A percentile compares a stretch with the other conserved stretches of the same genome.
Conservation (phyloP, 1,139 yeast species). For the Saccharomyces hybrid region DNA sequence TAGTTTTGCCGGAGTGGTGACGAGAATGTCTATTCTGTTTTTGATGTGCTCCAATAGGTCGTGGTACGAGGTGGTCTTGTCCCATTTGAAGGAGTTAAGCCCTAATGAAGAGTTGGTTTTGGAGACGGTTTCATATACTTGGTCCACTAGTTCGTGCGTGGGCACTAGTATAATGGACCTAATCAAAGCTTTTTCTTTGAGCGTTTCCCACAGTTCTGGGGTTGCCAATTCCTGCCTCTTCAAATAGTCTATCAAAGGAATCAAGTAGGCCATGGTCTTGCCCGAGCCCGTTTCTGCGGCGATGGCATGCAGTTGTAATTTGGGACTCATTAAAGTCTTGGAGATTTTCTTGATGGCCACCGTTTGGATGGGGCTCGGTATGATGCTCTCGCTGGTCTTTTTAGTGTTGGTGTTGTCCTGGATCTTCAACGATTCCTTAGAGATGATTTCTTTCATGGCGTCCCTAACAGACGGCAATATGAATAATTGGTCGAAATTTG, state of each 20-base stretch:
- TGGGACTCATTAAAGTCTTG: slow-evolving; percentile 33
- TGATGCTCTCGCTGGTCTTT: slow-evolving; percentile 24
- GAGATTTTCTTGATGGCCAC: slow-evolving; percentile 48
- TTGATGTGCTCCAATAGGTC: slow-evolving; percentile 45
- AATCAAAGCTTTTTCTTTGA: slow-evolving; percentile 40
- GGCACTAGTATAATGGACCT: slow-evolving; percentile 75
- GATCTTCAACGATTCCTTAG: slow-evolving; percentile 34
- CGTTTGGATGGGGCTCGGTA: slow-evolving; percentile 60
- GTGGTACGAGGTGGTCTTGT: slow-evolving; percentile 41
- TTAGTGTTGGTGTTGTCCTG: slow-evolving; percentile 9
- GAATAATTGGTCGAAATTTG: slow-evolving; percentile 55
- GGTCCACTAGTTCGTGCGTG: slow-evolving; percentile 81
- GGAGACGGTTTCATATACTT: slow-evolving; percentile 52
- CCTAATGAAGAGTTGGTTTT: slow-evolving; percentile 38
- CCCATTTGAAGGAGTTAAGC: slow-evolving; percentile 54
- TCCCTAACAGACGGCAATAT: slow-evolving; percentile 61
- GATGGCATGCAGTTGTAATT: slow-evolving; percentile 59
- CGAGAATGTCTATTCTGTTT: slow-evolving; percentile 61
- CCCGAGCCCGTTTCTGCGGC: slow-evolving; percentile 98
- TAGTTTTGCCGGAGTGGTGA: slow-evolving; percentile 77
- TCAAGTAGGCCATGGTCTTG: slow-evolving; percentile 85
- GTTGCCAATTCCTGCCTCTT: slow-evolving; percentile 45
- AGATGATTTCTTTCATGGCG: slow-evolving; percentile 55
- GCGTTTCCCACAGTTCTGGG: slow-evolving; percentile 32
- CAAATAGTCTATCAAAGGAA: slow-evolving; percentile 64